Conservation (phyloP, 805 yeast genomes). For the Lipomyces mesembrius region DNA sequence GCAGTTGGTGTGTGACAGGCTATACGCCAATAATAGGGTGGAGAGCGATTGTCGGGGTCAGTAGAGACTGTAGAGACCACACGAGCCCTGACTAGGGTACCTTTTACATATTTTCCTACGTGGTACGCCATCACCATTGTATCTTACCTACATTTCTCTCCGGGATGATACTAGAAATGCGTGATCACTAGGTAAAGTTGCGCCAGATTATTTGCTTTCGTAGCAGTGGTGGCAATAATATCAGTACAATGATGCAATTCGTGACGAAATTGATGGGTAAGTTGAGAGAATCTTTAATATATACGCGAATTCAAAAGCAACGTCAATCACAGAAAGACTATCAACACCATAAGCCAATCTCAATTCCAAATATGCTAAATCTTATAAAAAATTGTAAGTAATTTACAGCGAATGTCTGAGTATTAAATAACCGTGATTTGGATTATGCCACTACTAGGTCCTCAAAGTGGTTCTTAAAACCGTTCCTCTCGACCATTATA, state of each 20-base stretch:
- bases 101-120: too few species aligned
- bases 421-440: not conserved
- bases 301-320: not conserved
- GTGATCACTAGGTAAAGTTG: too few species aligned
- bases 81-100: too few species aligned
- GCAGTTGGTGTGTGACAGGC: not conserved
- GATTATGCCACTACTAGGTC: not conserved
- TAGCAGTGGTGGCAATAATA: not conserved
- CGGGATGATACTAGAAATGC: too few species aligned
- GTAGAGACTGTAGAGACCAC: too few species aligned
- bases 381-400: not conserved
- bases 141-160: too few species aligned
- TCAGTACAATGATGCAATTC: not conserved
- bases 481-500: conserved; percentile 31
- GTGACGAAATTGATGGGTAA: not conserved
- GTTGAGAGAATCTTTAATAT: not conserved
- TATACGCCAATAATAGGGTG: too few species aligned
- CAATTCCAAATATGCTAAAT: not conserved
- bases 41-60: too few species aligned
- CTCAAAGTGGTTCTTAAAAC: conserved; percentile 15
- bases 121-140: too few species aligned
- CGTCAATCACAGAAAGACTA: not conserved
- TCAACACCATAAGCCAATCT: not conserved
- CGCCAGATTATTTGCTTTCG: too few species aligned
- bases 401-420: not conserved